Evolutionary conservation across 257 asterid genomes (phyloP).

Genomic region (Gynochthodes officinalis): DNA sequence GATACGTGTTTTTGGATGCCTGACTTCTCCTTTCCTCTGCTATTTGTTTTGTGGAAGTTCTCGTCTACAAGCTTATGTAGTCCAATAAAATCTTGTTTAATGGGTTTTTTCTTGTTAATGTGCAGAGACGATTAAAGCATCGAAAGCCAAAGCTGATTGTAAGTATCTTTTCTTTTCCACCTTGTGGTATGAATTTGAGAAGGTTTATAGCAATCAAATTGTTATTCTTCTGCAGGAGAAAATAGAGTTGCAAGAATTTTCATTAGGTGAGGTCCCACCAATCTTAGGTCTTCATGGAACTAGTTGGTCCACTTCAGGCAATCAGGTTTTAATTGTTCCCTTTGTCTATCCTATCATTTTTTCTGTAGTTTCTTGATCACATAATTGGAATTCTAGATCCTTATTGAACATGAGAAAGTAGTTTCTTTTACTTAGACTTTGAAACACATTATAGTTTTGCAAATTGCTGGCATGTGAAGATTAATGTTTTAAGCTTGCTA

Average conservation of each 20-base stretch:
- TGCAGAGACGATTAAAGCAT: conserved; percentile 94
- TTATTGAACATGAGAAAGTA: not conserved
- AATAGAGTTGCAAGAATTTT: conserved; percentile 80
- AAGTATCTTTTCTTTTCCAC: conserved; percentile 34
- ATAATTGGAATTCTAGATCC: not conserved
- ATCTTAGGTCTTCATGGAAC: conserved; percentile 78
- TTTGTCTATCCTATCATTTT: not conserved
- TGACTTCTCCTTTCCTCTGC: not conserved
- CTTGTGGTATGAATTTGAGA: conserved; percentile 17
- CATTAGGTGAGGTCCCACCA: conserved; percentile 89
- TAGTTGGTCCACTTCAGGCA: conserved; percentile 80
- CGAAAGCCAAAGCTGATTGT: conserved; percentile 78
- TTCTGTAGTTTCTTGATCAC: not conserved
- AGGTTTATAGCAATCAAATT: conserved; percentile 7
- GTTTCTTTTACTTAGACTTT: not conserved
- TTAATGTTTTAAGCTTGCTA: not conserved
- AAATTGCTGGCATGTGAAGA: not conserved
- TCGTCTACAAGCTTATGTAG: not conserved
- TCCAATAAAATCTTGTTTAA: not conserved
- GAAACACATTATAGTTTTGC: not conserved
- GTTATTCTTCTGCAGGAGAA: conserved; percentile 58
- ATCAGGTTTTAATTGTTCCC: conserved; percentile 64
- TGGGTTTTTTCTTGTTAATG: conserved; percentile 15
- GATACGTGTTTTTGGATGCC: not conserved
- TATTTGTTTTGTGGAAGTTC: not conserved